Base-by-base conservation (phyloP, 2,329 filamentous ascomycete species). In the Calonectria honghensis region DNA sequence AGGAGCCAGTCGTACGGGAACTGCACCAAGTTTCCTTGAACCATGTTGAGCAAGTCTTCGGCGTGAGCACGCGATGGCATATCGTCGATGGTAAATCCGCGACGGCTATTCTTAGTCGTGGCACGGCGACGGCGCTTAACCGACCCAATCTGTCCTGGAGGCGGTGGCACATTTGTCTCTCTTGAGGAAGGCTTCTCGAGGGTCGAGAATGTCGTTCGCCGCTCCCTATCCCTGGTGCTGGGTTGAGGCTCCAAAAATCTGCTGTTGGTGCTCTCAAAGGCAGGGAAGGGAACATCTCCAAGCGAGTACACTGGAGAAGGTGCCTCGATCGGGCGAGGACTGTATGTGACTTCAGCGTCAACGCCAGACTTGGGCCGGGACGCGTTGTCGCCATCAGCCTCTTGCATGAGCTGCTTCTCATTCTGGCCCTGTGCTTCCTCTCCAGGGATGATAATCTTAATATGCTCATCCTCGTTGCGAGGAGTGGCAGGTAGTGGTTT, bases 1-100 rank as follows among this genome's bases (percentile, higher is more conserved):
- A 94, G 91, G 69, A 98, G 91, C 96, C 97, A 99, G 81, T 99
- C 95, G 85, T 98, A 98, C 7, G 97, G 97, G 88, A 97, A 99
- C 77, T 95, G 88, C 32, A 99, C 96, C 68, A 99, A 85, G 83
- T 96, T 93, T 1, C 97, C 97, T 84, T 98, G 96, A 32, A 97
- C 91, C 87, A 97, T 87, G 76, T 92, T 91, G 78, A 98, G 88
- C 78, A 98, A 86, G 79, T 95, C 94, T 83, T 98, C 96, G 1
- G 96, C 95, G 78, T 97, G 95, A 7, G 90, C 90, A 70, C 91
- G 91, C 35, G 91, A 90, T 68, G 98, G 89, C 78, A 98, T 87
- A 67, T 98, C 95, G 75, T 98, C 96, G 1, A 89, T 89, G 70
- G 90, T 87, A 78, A 93, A 91, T 1, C 91, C 91, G 52, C 91